These are phyloP conservation scores for Tolypocladium tropicale DNA, from an alignment of 2,329 filamentous ascomycete species.

Conservation along the genomic window DNA sequence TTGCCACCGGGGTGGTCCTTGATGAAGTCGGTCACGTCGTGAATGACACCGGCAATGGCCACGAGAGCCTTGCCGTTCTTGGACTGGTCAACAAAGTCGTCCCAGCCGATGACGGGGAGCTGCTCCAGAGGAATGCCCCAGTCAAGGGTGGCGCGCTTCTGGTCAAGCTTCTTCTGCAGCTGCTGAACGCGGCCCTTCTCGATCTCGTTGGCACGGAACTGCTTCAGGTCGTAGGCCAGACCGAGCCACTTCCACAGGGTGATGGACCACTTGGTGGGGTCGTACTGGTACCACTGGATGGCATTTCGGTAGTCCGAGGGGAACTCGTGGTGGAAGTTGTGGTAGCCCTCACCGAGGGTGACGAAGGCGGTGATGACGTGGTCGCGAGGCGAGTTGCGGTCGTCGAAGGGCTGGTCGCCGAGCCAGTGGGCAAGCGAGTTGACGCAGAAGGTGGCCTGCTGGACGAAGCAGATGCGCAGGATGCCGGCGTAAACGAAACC, in stretches of 20 bases:
- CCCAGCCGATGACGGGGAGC: constrained; percentile 78
- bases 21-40: constrained; percentile 77
- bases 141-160: constrained; percentile 71
- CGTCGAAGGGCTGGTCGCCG: constrained; percentile 85
- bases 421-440: constrained; percentile 88
- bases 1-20: constrained; percentile 86
- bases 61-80: constrained; percentile 68
- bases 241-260: constrained; percentile 76
- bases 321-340: constrained; percentile 96
- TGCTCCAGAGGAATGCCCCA: constrained; percentile 82
- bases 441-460: constrained; percentile 89
- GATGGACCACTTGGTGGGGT: constrained; percentile 86
- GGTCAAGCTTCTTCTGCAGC: constrained; percentile 85
- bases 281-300: constrained; percentile 84
- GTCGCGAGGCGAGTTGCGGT: constrained; percentile 83
- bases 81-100: constrained; percentile 69
- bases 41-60: constrained; percentile 73
- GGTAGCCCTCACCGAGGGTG: constrained; percentile 81
- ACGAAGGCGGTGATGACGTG: constrained; percentile 78
- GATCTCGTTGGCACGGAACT: constrained; percentile 86
- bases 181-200: constrained; percentile 87
- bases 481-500: constrained; percentile 81
- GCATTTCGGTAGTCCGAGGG: constrained; percentile 89
- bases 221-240: constrained; percentile 77
- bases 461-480: constrained; percentile 78